Conservation (phyloP, 345 rosid species). For the Syzygium aqueum region DNA sequence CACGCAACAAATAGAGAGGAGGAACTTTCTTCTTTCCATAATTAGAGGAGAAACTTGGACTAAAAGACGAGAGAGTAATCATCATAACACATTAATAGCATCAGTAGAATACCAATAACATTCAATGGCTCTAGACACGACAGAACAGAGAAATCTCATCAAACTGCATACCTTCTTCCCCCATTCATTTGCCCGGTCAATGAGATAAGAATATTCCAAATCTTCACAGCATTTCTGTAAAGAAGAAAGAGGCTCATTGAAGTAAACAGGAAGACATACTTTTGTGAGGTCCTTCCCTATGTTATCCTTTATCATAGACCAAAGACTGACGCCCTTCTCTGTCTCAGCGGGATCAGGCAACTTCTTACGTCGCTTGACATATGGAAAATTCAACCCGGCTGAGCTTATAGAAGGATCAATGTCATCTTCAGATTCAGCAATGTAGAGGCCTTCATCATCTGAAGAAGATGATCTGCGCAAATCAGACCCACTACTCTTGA, state of each 20-base stretch:
- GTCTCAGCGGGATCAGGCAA: constrained; percentile 93
- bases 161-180: constrained; percentile 55
- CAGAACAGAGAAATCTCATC: not conserved
- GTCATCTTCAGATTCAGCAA: constrained; percentile 59
- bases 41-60: not conserved
- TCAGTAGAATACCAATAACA: not conserved
- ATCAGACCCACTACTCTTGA: constrained; percentile 78
- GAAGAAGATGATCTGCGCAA: constrained; percentile 73
- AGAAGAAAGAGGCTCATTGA: constrained; percentile 97
- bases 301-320: constrained; percentile 99
- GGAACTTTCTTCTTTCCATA: not conserved
- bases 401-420: constrained; percentile 52
- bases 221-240: constrained; percentile 95
- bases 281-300: constrained; percentile 97
- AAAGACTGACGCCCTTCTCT: constrained; percentile 90
- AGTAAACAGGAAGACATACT: constrained; percentile 99
- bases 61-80: not conserved
- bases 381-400: constrained; percentile 50
- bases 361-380: constrained; percentile 72
- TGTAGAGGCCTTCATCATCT: constrained; percentile 47
- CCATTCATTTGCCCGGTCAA: constrained; percentile 93
- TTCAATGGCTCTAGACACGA: not conserved
- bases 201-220: constrained; percentile 86
- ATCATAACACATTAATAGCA: not conserved
- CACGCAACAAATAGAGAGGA: not conserved